phyloP scores from a whole-genome alignment of 305 asterid genomes.

The Fraxinus albicans region DNA sequence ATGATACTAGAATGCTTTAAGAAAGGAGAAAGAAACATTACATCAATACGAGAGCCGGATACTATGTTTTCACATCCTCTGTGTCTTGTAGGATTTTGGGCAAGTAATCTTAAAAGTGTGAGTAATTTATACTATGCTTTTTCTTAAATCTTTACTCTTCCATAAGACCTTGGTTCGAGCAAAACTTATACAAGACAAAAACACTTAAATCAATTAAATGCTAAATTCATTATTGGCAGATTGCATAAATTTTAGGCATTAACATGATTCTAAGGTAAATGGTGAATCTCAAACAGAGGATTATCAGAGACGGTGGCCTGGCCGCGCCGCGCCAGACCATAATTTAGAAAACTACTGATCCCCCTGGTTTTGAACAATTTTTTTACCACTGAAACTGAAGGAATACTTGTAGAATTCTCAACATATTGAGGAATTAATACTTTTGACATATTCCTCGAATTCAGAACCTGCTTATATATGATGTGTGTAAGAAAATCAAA shows the following conservation, averaged over 20 bases:
- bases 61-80: not conserved
- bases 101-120: not conserved
- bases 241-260: not conserved
- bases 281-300: not conserved
- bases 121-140: too few species aligned
- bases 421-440: not conserved
- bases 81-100: not conserved
- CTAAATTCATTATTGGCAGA: not conserved
- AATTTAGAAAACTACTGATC: not conserved
- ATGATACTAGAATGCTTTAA: not conserved
- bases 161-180: not conserved
- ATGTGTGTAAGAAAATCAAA: not conserved
- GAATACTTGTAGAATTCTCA: not conserved
- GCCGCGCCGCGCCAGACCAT: not conserved
- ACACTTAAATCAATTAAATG: not conserved
- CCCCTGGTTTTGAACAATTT: not conserved
- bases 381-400: not conserved
- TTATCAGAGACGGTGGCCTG: not conserved
- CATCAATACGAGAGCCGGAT: not conserved
- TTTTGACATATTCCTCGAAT: not conserved
- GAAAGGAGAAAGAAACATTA: not conserved
- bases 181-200: not conserved
- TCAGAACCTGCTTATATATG: not conserved
- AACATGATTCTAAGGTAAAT: not conserved
- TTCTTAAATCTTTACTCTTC: not conserved